A percentile compares a stretch with the other conserved stretches of the same genome.
Conservation (phyloP, 352 stramenopile genomes). For the Phytophthora capsici region DNA sequence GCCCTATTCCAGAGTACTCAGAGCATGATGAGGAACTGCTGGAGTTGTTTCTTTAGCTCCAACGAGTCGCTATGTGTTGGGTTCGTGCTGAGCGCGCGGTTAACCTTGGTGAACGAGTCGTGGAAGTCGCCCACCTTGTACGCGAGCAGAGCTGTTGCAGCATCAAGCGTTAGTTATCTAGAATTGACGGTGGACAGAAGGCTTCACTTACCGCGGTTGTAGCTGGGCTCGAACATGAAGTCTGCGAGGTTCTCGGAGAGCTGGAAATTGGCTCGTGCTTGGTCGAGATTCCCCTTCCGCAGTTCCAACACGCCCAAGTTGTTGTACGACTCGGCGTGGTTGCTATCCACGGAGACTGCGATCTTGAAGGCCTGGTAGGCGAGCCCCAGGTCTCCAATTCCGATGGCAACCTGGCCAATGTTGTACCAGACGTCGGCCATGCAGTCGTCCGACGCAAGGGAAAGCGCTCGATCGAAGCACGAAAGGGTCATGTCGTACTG, state of each 20-base stretch:
- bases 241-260: conserved; percentile 78
- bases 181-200: not conserved
- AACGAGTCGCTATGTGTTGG: conserved; percentile 86
- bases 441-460: conserved; percentile 87
- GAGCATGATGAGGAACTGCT: conserved; percentile 85
- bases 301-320: conserved; percentile 93
- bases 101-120: conserved; percentile 88
- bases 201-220: conserved; percentile 78
- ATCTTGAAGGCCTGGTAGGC: conserved; percentile 96
- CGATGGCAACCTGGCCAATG: conserved; percentile 92
- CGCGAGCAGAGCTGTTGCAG: conserved; percentile 75
- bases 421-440: conserved; percentile 96
- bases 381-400: conserved; percentile 92
- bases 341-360: conserved; percentile 89
- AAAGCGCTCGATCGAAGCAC: conserved; percentile 92
- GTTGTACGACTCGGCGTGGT: conserved; percentile 93
- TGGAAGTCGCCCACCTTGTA: conserved; percentile 94
- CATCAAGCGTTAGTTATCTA: conserved; percentile 3
- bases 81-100: conserved; percentile 82
- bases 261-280: conserved; percentile 86
- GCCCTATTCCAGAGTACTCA: conserved; percentile 21
- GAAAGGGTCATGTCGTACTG: conserved; percentile 96
- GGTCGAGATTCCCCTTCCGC: conserved; percentile 88
- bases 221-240: conserved; percentile 93
- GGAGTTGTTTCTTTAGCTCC: conserved; percentile 89